Base-by-base conservation (phyloP, 139 green algal species). In the Coccomyxa sp. region DNA sequence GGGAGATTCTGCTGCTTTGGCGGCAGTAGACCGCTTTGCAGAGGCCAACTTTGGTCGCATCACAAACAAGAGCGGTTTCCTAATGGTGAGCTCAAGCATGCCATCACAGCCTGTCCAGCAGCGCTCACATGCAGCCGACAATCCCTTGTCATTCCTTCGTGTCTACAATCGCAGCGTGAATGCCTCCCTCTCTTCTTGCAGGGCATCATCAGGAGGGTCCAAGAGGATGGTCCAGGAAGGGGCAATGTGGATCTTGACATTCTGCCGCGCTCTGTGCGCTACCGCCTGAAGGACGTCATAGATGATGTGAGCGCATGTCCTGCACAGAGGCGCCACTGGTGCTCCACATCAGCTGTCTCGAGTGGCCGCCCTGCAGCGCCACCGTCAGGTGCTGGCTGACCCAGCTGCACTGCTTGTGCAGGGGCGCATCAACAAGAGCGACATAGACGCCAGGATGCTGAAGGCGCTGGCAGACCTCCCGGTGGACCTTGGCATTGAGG, bases 201-300 rank as follows among this genome's bases (percentile, higher is more conserved):
- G 9, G 87, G 87, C 73, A 91, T 91, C 75, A 89, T 91, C 72
- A 77, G 88, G n/a, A 71, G 87, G 34, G 81, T 91, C 34, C 78
- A 84, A 68, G 69, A 82, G 35, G 86, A 91, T 35, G 87, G 87
- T 5, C 82, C 85, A 38, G 87, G 87, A 35, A 64, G 75, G 55
- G 64, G 80, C 50, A 81, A 77, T n/a, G 79, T 74, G 40, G 81
- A 90, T 40, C 50, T 91, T 0, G 81, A 86, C 79, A 80, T 81
- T 40, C 80, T 91, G 82, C 72, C 83, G 31, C 70, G 82, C 40
- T 50, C 76, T 33, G 77, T 91, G 73, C 75, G 81, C 40, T 69
- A 86, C 68, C 58, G 74, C 8, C 64, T 91, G 10, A 75, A 80
- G 24, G 87, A 90, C 64, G 41, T 87, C 29, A 85, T 91, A 64